These are phyloP conservation scores for Eutrema heterophyllum DNA, from an alignment of 345 rosid genomes.

Conservation along the genomic window DNA sequence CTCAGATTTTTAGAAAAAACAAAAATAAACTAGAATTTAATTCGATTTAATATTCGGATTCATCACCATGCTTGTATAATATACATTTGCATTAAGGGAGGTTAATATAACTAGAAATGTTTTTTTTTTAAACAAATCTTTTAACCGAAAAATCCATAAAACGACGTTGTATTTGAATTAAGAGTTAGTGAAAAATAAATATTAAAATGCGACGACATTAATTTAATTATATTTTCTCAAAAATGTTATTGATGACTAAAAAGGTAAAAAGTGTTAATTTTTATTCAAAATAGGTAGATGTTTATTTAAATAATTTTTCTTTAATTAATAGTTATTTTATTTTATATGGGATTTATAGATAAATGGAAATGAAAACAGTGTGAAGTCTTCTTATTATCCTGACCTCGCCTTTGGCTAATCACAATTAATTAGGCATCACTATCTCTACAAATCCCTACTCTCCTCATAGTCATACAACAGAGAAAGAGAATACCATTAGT, in stretches of 20 bases:
- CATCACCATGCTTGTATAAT: no score
- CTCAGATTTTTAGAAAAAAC: not conserved
- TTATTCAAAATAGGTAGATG: not conserved
- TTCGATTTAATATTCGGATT: no score
- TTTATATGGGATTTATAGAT: not conserved
- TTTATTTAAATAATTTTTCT: not conserved
- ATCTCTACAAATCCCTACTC: constrained; percentile 30
- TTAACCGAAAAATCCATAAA: not conserved
- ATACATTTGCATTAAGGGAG: no score
- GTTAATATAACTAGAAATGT: no score
- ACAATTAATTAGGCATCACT: constrained; percentile 9
- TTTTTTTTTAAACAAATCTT: no score
- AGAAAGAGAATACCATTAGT: constrained; percentile 32
- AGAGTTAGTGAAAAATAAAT: not conserved
- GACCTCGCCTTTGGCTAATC: not conserved
- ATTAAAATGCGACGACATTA: not conserved
- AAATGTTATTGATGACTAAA: no score
- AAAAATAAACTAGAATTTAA: not conserved
- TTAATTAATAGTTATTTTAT: not conserved
- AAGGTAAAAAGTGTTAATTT: no score
- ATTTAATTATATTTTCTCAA: no score
- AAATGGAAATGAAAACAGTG: constrained; percentile 7
- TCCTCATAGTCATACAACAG: constrained; percentile 20
- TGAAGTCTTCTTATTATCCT: not conserved
- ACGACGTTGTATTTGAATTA: not conserved